Conservation (phyloP, 2,329 filamentous ascomycete genomes). For the Neoscytalidium dimidiatum region DNA sequence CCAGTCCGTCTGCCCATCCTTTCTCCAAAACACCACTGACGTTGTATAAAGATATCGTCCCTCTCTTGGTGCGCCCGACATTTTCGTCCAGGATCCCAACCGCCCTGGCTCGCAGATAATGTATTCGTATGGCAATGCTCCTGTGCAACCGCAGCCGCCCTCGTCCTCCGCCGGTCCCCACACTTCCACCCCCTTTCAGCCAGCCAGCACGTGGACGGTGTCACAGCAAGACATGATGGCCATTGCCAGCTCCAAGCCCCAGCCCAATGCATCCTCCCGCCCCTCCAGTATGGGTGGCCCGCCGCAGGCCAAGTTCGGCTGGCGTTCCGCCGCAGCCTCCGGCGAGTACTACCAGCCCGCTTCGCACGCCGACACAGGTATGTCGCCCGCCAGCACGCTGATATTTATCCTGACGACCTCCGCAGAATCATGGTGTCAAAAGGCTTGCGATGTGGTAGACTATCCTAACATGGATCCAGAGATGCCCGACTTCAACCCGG, state of each 20-base stretch:
- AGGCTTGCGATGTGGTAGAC: conserved; percentile 31
- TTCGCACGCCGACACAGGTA: conserved; percentile 41
- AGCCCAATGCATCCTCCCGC: background rate
- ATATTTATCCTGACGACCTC: conserved; percentile 25
- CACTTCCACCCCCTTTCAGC: conserved; percentile 27
- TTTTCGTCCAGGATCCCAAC: conserved; percentile 32
- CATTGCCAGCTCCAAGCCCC: background rate
- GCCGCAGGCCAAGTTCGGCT: conserved; percentile 12
- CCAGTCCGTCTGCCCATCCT: conserved; percentile 34
- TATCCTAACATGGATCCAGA: conserved; percentile 43
- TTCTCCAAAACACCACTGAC: conserved; percentile 2
- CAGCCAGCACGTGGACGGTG: conserved; percentile 24
- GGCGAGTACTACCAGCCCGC: conserved; percentile 35
- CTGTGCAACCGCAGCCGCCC: conserved; percentile 25
- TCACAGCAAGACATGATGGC: conserved; percentile 22
- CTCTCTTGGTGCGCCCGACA: conserved; percentile 37
- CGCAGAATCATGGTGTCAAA: conserved; percentile 41
- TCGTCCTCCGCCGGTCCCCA: background rate
- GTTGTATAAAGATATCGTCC: conserved; percentile 36
- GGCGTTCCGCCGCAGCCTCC: conserved; percentile 25
- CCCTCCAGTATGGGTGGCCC: conserved; percentile 15
- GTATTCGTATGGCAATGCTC: conserved; percentile 35
- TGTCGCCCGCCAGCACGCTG: conserved; percentile 17
- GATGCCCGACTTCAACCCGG: conserved; percentile 38
- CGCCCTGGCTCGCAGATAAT: conserved; percentile 36